Conservation (phyloP, 768 basidiomycete species). For the Solioccasus polychromus region DNA sequence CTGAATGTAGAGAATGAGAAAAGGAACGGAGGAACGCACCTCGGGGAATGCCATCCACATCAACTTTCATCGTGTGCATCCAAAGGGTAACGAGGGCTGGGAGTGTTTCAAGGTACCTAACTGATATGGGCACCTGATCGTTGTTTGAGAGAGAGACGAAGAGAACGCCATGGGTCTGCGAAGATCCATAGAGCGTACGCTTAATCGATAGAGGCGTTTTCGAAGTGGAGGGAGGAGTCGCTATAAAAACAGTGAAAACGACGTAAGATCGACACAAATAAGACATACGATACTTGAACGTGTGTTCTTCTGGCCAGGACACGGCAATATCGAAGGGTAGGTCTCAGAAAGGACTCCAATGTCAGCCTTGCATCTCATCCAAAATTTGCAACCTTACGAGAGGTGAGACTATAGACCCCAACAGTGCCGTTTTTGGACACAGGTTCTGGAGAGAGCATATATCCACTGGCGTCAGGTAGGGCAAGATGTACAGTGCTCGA, state of each 20-base stretch:
- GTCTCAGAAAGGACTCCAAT: constrained; percentile 3
- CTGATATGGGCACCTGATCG: constrained; percentile 41
- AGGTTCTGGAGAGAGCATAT: constrained; percentile 54
- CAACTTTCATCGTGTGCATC: constrained; percentile 69
- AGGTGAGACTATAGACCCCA: constrained; percentile 48
- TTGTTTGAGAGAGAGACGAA: constrained; percentile 63
- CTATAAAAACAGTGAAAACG: constrained; percentile 26
- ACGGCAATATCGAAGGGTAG: constrained; percentile 54
- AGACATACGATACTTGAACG: constrained; percentile 59
- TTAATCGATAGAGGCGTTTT: constrained; percentile 55
- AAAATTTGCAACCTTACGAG: constrained; percentile 34
- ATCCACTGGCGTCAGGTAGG: constrained; percentile 41
- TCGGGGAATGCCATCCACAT: constrained; percentile 43
- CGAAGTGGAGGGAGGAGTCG: constrained; percentile 35
- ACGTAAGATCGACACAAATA: background rate
- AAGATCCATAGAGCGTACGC: constrained; percentile 69
- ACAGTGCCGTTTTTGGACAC: constrained; percentile 29
- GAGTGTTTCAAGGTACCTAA: constrained; percentile 83
- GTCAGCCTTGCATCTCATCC: background rate
- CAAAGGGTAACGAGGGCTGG: constrained; percentile 92
- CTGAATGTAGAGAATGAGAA: background rate
- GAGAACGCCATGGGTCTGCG: constrained; percentile 75
- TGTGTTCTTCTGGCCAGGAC: constrained; percentile 47
- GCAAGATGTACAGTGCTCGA: constrained; percentile 53
- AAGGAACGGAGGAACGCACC: constrained; percentile 34